These are phyloP conservation scores for Dendrobium officinale DNA, from an alignment of 106 monocot species.

Conservation along the genomic window DNA sequence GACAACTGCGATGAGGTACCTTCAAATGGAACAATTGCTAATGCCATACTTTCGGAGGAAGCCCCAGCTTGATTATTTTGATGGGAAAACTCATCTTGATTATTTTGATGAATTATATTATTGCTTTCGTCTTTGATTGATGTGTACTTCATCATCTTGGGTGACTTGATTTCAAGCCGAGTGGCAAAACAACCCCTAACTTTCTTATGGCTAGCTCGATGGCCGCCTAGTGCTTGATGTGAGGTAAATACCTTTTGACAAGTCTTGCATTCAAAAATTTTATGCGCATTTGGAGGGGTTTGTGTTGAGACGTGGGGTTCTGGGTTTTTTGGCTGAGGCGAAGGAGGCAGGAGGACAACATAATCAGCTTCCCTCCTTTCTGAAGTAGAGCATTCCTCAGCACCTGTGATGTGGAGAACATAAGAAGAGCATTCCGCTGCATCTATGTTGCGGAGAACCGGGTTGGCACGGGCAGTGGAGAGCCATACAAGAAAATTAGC, in stretches of 20 bases:
- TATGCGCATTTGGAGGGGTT: not conserved
- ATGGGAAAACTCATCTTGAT: not conserved
- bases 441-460: constrained; percentile 4
- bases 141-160: not conserved
- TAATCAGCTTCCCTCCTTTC: constrained; percentile 32
- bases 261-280: constrained; percentile 41
- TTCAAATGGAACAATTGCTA: too few species aligned
- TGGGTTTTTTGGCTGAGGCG: not conserved
- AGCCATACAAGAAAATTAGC: constrained; percentile 4
- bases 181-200: constrained; percentile 70
- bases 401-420: too few species aligned
- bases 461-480: constrained; percentile 1
- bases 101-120: not conserved
- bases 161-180: constrained; percentile 20
- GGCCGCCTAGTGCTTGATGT: constrained; percentile 73
- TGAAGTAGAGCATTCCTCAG: too few species aligned
- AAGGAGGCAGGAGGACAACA: not conserved
- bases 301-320: too few species aligned
- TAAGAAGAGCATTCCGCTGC: constrained; percentile 57
- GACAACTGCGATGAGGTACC: too few species aligned
- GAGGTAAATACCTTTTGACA: constrained; percentile 64
- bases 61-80: too few species aligned
- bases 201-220: constrained; percentile 78
- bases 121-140: not conserved
- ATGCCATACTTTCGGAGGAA: too few species aligned